Evolutionary conservation across 352 stramenopile genomes (phyloP).

Genomic region (Pythium inflatum): DNA sequence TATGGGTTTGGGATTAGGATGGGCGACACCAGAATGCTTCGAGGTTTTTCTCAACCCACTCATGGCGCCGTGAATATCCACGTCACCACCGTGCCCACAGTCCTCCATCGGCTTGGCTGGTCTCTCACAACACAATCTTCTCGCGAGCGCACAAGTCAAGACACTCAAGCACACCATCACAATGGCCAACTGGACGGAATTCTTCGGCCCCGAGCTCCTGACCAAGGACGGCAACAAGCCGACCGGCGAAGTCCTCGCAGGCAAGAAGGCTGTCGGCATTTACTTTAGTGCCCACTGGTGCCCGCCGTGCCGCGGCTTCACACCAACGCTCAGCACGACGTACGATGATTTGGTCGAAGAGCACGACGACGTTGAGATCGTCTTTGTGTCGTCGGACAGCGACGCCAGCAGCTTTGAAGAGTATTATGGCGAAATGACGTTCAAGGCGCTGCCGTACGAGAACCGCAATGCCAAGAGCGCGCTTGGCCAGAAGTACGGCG

Average conservation of each 20-base stretch:
- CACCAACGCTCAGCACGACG: slow-evolving; percentile 87
- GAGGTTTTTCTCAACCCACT: background rate
- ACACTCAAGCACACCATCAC: slow-evolving; percentile 25
- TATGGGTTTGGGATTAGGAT: too few relatives aligned
- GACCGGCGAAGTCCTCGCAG: slow-evolving; percentile 64
- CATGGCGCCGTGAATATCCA: too few relatives aligned
- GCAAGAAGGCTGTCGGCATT: slow-evolving; percentile 88
- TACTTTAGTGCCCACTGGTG: slow-evolving; percentile 98
- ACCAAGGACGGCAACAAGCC: slow-evolving; percentile 79
- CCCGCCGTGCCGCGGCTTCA: slow-evolving; percentile 94
- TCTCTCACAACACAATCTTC: background rate
- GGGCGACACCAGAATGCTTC: background rate
- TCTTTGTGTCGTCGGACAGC: slow-evolving; percentile 89
- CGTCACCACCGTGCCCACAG: too few relatives aligned
- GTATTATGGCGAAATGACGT: slow-evolving; percentile 93
- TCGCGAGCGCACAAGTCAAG: background rate
- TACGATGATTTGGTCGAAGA: slow-evolving; percentile 91
- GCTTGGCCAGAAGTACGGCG: slow-evolving; percentile 80
- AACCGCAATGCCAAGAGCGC: slow-evolving; percentile 63
- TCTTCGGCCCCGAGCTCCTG: slow-evolving; percentile 64
- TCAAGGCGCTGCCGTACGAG: slow-evolving; percentile 92
- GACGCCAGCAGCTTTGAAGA: slow-evolving; percentile 76
- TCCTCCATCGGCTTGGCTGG: too few relatives aligned
- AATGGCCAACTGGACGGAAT: slow-evolving; percentile 54
- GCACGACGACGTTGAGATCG: slow-evolving; percentile 87